These are phyloP conservation scores for Hemileia vastatrix DNA, from an alignment of 1,284 basidiomycete species.

Conservation along the genomic window DNA sequence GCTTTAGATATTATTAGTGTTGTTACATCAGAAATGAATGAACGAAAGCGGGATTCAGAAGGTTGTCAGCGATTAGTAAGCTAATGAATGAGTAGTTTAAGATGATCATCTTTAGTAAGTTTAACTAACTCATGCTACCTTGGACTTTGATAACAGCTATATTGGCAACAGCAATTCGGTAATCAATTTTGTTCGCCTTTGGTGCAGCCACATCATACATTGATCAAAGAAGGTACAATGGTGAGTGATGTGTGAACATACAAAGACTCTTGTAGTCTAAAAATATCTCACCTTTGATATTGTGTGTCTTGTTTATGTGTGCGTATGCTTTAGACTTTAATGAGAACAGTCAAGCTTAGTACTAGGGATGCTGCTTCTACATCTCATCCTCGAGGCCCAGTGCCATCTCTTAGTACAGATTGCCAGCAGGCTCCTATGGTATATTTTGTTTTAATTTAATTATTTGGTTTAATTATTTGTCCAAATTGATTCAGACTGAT, in stretches of 20 bases:
- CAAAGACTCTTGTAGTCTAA: too few relatives aligned
- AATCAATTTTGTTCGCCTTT: constrained; percentile 87
- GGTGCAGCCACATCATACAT: constrained; percentile 89
- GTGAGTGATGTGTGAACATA: not conserved
- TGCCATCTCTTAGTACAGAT: constrained; percentile 18
- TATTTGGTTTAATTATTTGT: constrained; percentile 96
- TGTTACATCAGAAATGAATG: constrained; percentile 87
- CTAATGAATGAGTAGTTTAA: not conserved
- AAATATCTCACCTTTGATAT: not conserved
- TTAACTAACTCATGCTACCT: too few relatives aligned
- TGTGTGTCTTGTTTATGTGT: not conserved
- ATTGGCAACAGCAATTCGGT: constrained; percentile 76
- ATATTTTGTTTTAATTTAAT: too few relatives aligned
- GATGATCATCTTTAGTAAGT: not conserved
- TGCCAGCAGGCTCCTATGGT: constrained; percentile 16
- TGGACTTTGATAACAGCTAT: constrained; percentile 28
- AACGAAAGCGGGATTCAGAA: constrained; percentile 87
- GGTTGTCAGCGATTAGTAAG: constrained; percentile 69
- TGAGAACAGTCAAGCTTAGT: constrained; percentile 15
- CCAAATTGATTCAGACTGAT: constrained; percentile 84
- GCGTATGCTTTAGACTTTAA: constrained; percentile 2
- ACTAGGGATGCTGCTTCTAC: constrained; percentile 5
- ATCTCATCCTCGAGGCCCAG: not conserved
- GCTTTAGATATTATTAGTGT: constrained; percentile 74
- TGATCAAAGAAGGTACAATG: constrained; percentile 41